phyloP scores from a whole-genome alignment of 805 yeast species.

The Zygosaccharomyces pseudorouxii region DNA sequence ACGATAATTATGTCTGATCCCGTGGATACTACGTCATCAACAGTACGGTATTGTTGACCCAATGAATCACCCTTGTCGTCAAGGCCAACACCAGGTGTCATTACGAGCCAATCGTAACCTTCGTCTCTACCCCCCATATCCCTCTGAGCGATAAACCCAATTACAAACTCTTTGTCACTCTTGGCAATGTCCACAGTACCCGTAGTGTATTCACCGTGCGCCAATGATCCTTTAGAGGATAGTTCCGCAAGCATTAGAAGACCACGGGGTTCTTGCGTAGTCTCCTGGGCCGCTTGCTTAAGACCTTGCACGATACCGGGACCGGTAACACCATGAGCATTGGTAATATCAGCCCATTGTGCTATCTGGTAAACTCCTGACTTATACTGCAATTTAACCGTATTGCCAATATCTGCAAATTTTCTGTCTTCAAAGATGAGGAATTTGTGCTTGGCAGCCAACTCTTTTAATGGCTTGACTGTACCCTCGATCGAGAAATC shows the following conservation, averaged over 20 bases:
- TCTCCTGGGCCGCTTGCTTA: constrained; percentile 66
- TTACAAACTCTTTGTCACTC: constrained; percentile 79
- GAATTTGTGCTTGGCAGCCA: constrained; percentile 79
- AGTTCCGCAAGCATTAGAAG: constrained; percentile 92
- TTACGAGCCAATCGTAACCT: constrained; percentile 90
- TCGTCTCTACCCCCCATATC: constrained; percentile 78
- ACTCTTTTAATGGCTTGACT: constrained; percentile 61
- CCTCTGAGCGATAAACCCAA: constrained; percentile 94
- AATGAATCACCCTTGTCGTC: constrained; percentile 94
- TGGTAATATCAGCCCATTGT: constrained; percentile 93
- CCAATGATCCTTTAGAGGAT: constrained; percentile 89
- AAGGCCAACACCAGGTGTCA: constrained; percentile 98
- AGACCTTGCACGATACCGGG: constrained; percentile 87
- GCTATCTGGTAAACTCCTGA: constrained; percentile 89
- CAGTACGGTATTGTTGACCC: constrained; percentile 96
- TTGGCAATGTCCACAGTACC: constrained; percentile 89
- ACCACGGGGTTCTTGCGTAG: constrained; percentile 77
- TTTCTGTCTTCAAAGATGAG: constrained; percentile 95
- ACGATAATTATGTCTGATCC: constrained; percentile 97
- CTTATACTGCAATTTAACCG: constrained; percentile 89
- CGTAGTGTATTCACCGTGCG: constrained; percentile 84
- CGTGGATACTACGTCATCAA: constrained; percentile 69
- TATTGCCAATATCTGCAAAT: constrained; percentile 97
- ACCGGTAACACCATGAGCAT: constrained; percentile 97
- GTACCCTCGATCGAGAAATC: constrained; percentile 84